Percentiles rank a stretch among this genome's conserved stretches.
phyloP scores from a whole-genome alignment of 1,284 basidiomycete species.

The Heliocybe sulcata region DNA sequence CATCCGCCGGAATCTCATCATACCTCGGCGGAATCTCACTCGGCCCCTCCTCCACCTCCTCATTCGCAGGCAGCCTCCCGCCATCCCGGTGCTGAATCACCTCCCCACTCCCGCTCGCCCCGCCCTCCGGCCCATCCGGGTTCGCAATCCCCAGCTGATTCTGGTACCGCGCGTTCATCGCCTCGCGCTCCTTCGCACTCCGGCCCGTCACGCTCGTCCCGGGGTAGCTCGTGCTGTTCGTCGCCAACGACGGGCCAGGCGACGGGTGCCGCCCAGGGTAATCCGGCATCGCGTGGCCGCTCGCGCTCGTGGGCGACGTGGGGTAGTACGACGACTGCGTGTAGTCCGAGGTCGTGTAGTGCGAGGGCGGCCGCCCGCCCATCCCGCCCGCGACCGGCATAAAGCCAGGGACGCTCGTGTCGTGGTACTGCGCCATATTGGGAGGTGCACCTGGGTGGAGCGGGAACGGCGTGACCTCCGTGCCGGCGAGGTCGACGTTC shows the following conservation, averaged over 20 bases:
- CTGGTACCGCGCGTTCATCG: conserved; percentile 5
- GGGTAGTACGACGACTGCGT: neutral
- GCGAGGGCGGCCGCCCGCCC: neutral
- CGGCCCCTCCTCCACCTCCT: conserved; percentile 14
- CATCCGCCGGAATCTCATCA: conserved; percentile 22
- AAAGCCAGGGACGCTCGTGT: neutral
- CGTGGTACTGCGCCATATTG: conserved; percentile 1
- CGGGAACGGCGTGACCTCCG: conserved; percentile 27
- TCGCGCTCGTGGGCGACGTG: neutral
- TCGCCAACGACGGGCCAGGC: conserved; percentile 20
- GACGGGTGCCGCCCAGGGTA: conserved; percentile 15
- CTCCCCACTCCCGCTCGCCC: conserved; percentile 7
- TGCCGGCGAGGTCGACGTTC: conserved; percentile 25
- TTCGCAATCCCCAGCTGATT: conserved; percentile 7
- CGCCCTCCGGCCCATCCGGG: conserved; percentile 5
- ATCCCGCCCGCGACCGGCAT: neutral
- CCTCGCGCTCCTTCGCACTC: conserved; percentile 25
- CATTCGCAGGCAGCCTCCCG: conserved; percentile 17
- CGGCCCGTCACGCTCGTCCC: conserved; percentile 8
- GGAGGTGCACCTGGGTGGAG: conserved; percentile 10
- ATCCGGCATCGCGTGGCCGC: conserved; percentile 6
- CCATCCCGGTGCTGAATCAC: conserved; percentile 23
- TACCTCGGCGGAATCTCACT: conserved; percentile 27
- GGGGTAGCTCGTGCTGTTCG: conserved; percentile 11
- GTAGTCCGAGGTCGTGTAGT: neutral